Conservation (phyloP, 1,284 basidiomycete genomes). For the Leccinum subatratum region DNA sequence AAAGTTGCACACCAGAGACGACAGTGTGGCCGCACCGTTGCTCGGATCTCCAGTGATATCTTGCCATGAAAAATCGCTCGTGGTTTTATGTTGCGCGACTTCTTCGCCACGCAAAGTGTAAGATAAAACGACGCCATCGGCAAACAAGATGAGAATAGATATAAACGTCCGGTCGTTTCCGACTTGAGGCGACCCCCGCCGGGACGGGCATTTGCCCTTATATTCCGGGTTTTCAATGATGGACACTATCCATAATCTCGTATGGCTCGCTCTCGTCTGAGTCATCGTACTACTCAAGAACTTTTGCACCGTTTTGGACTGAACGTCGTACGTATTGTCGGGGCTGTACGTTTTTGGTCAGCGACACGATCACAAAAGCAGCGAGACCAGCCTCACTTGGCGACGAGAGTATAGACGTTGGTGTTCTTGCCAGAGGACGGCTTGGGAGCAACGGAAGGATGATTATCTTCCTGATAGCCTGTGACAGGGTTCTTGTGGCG, state of each 20-base stretch:
- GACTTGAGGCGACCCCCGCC: slow-evolving; percentile 59
- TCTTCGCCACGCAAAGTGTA: slow-evolving; percentile 91
- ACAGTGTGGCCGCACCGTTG: slow-evolving; percentile 62
- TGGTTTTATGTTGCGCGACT: slow-evolving; percentile 67
- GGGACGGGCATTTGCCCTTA: slow-evolving; percentile 93
- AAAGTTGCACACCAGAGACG: slow-evolving; percentile 47
- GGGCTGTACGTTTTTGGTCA: slow-evolving; percentile 50
- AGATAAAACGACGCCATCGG: slow-evolving; percentile 84
- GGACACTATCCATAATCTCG: slow-evolving; percentile 85
- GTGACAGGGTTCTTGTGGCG: slow-evolving; percentile 89
- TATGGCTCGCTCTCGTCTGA: slow-evolving; percentile 96
- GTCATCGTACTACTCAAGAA: slow-evolving; percentile 54
- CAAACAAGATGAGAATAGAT: slow-evolving; percentile 79
- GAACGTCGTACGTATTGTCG: slow-evolving; percentile 91
- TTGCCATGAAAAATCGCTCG: slow-evolving; percentile 78
- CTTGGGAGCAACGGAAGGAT: slow-evolving; percentile 75
- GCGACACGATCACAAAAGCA: not conserved
- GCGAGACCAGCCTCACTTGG: slow-evolving; percentile 61
- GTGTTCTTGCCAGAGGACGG: slow-evolving; percentile 86
- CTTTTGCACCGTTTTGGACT: slow-evolving; percentile 81
- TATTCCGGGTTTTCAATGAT: slow-evolving; percentile 95
- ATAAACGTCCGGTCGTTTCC: slow-evolving; percentile 38
- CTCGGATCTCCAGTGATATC: slow-evolving; percentile 67
- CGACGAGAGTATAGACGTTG: slow-evolving; percentile 87
- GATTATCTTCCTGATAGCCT: slow-evolving; percentile 95